phyloP scores from a whole-genome alignment of 2,329 filamentous ascomycete genomes.

The Exophiala aquamarina region DNA sequence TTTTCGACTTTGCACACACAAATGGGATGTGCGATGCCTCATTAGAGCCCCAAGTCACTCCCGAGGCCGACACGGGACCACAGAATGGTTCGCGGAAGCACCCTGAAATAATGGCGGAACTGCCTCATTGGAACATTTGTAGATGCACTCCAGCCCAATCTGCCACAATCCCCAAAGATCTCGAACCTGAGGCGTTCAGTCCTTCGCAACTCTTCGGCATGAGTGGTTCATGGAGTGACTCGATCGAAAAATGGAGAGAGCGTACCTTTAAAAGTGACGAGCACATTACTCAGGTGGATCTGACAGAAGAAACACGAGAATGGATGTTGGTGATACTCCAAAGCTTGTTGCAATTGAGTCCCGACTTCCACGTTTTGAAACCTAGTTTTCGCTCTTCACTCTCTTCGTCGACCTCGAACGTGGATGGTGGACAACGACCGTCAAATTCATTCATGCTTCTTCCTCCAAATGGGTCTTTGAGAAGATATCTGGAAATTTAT shows the following conservation, averaged over 20 bases:
- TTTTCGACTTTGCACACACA: no score
- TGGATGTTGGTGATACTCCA: constrained; percentile 3
- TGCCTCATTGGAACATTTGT: neutral
- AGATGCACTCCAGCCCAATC: neutral
- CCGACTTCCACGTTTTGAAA: neutral
- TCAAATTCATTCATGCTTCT: neutral
- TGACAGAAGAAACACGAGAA: constrained; percentile 3
- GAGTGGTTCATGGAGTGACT: neutral
- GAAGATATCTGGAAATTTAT: constrained; percentile 6
- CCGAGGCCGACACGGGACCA: no score
- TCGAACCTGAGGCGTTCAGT: neutral
- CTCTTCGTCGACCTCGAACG: no score
- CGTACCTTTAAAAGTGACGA: neutral
- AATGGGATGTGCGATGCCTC: no score
- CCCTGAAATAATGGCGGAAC: neutral
- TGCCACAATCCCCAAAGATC: neutral
- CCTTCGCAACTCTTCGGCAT: neutral
- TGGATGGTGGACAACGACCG: neutral
- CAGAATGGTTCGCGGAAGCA: no score
- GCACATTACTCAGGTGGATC: neutral
- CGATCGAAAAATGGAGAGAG: neutral
- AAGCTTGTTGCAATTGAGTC: neutral
- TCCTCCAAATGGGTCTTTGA: neutral
- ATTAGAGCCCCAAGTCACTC: no score
- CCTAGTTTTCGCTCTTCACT: neutral